Percentiles rank a stretch among this genome's conserved stretches.
These are phyloP conservation scores for Hortaea werneckii DNA, from an alignment of 2,329 filamentous ascomycete genomes.

Conservation along the genomic window DNA sequence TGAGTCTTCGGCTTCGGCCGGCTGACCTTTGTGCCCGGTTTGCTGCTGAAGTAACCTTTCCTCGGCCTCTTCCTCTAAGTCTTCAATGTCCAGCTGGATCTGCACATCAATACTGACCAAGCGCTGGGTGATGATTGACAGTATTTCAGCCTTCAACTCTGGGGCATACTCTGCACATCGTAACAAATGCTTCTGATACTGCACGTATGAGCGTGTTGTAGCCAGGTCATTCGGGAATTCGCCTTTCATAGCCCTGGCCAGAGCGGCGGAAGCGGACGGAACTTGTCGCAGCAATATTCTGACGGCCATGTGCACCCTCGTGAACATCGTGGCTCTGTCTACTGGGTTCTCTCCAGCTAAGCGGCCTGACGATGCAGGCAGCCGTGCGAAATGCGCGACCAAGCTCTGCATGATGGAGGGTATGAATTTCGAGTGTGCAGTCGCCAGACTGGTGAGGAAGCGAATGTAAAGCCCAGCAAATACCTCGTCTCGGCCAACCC, in stretches of 20 bases:
- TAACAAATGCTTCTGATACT: conserved; percentile 80
- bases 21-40: conserved; percentile 38
- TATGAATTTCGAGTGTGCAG: conserved; percentile 72
- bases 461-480: conserved; percentile 48
- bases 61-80: conserved; percentile 79
- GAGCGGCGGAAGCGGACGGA: conserved; percentile 62
- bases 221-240: conserved; percentile 43
- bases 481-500: conserved; percentile 51
- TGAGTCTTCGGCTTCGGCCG: conserved; percentile 38
- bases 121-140: conserved; percentile 73
- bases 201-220: conserved; percentile 65
- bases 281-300: conserved; percentile 70
- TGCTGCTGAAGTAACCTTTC: conserved; percentile 55
- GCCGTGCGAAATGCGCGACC: conserved; percentile 61
- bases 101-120: conserved; percentile 92
- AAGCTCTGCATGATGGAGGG: conserved; percentile 67
- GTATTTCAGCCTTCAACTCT: conserved; percentile 66
- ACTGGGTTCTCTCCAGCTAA: conserved; percentile 49
- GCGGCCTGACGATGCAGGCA: conserved; percentile 45
- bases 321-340: conserved; percentile 53
- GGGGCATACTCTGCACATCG: conserved; percentile 67
- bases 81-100: conserved; percentile 86
- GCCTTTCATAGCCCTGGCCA: conserved; percentile 43
- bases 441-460: conserved; percentile 57
- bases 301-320: conserved; percentile 65